phyloP scores from a whole-genome alignment of 75 land plant species.

The Adiantum capillusveneris region DNA sequence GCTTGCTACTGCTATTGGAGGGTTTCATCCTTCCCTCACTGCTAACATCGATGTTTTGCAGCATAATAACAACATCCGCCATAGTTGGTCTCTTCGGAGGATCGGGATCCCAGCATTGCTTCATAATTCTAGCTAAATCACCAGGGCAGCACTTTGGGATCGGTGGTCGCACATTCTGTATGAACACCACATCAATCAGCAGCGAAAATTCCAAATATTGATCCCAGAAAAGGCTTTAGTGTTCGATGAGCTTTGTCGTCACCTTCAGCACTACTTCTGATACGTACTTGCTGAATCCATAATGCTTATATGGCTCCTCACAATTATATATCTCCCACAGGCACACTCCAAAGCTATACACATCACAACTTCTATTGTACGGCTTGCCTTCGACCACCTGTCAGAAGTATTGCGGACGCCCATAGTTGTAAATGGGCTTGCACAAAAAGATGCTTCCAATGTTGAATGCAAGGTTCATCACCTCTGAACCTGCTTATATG shows the following conservation, averaged over 20 bases:
- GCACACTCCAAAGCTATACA: conserved; percentile 95
- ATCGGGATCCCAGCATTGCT: conserved; percentile 90
- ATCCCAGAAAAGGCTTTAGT: too few species aligned
- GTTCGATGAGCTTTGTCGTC: not conserved
- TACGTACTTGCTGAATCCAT: conserved; percentile 77
- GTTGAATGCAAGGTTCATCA: too few species aligned
- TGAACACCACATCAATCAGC: too few species aligned
- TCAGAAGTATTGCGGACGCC: too few species aligned
- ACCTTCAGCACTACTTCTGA: conserved; percentile 91
- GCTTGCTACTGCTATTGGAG: conserved; percentile 13
- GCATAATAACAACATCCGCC: conserved; percentile 72
- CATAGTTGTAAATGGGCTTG: too few species aligned
- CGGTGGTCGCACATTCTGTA: conserved; percentile 82
- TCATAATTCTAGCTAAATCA: conserved; percentile 80
- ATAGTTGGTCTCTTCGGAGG: conserved; percentile 89
- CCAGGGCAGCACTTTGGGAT: conserved; percentile 90
- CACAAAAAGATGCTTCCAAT: too few species aligned
- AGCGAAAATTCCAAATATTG: too few species aligned
- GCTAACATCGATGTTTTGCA: conserved; percentile 77
- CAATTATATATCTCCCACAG: conserved; percentile 97
- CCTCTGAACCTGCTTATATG: too few species aligned
- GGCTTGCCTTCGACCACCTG: conserved; percentile 94
- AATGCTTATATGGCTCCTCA: conserved; percentile 88
- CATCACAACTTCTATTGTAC: conserved; percentile 92
- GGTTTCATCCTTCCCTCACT: conserved; percentile 94